phyloP scores from a whole-genome alignment of 768 basidiomycete species.

The Xerocomus potaroensis region DNA sequence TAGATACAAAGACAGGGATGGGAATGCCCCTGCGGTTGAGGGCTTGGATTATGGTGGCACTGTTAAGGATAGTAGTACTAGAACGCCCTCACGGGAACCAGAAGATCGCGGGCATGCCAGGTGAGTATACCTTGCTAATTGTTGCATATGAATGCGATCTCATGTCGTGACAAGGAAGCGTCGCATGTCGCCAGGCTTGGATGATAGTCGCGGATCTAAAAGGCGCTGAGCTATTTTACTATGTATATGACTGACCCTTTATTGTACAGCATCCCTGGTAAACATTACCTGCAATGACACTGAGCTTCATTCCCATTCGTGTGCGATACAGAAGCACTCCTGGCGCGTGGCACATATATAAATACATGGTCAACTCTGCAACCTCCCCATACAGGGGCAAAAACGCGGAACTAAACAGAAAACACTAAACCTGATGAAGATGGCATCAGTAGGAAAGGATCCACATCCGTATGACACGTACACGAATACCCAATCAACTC shows the following conservation, averaged over 20 bases:
- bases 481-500: no score
- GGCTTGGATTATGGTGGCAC: slow-evolving; percentile 83
- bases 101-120: slow-evolving; percentile 62
- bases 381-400: no score
- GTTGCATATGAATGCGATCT: not conserved
- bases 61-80: slow-evolving; percentile 37
- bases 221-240: slow-evolving; percentile 49
- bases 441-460: no score
- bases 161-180: slow-evolving; percentile 50
- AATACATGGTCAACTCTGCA: no score
- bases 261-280: slow-evolving; percentile 24
- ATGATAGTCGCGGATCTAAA: slow-evolving; percentile 66
- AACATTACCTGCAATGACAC: slow-evolving; percentile 7
- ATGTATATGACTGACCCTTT: slow-evolving; percentile 25
- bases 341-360: no score
- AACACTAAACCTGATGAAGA: no score
- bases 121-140: slow-evolving; percentile 35
- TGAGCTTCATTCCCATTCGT: not conserved
- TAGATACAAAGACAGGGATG: slow-evolving; percentile 87
- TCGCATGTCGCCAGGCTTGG: slow-evolving; percentile 65
- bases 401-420: no score
- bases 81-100: slow-evolving; percentile 63
- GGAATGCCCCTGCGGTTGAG: slow-evolving; percentile 80
- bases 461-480: no score
- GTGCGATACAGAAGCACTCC: not conserved